Base-by-base conservation (phyloP, 1,284 basidiomycete genomes). In the Tylopilus orsonianus region DNA sequence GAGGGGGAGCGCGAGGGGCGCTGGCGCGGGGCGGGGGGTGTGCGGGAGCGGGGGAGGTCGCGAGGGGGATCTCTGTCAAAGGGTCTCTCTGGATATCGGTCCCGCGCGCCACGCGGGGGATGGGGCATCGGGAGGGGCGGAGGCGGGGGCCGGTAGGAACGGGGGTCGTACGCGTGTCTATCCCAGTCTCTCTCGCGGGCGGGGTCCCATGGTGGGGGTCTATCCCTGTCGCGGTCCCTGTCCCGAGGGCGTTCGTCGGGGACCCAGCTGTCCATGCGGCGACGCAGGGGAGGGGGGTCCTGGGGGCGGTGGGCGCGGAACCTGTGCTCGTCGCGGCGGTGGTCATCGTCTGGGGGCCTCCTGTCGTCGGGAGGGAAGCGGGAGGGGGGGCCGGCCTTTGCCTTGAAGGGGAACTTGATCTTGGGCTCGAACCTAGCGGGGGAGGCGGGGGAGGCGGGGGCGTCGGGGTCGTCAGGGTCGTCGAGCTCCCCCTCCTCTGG, bases 401-500 rank as follows among this genome's bases (percentile, higher is more conserved):
- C 78, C 67, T 87, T 89, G 71, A 89, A 89, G 2, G 86, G 86
- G 65, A 87, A 89, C 7, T 81, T 77, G 14, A 88, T 73, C 56
- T 75, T 81, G 23, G 69, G 41, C 57, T 74, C 72, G 43, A 59
- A 65, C 58, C 55, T 71, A 56, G 19, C 26, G 27, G 52, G 48
- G 14, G 58, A 52, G 59, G 55, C 19, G 44, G 27, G 16, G 66
- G 53, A 6, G 14, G 55, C 24, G 52, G 53, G 6, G 48, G 52
- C 27, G 44, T 10, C 44, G 36, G 49, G 26, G 5, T 27, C 43
- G 36, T 60, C 62, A 38, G 39, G 44, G 57, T 79, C 77, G 58
- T 87, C 85, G 44, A 90, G 68, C 59, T 90, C 87, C 42, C 87
- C 87, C 61, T 90, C 87, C 65, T 90, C 87, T 43, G 85, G 87